A percentile compares a stretch with the other conserved stretches of the same genome.
phyloP scores from a whole-genome alignment of 768 basidiomycete genomes.

The Xanthoconium stramineum region DNA sequence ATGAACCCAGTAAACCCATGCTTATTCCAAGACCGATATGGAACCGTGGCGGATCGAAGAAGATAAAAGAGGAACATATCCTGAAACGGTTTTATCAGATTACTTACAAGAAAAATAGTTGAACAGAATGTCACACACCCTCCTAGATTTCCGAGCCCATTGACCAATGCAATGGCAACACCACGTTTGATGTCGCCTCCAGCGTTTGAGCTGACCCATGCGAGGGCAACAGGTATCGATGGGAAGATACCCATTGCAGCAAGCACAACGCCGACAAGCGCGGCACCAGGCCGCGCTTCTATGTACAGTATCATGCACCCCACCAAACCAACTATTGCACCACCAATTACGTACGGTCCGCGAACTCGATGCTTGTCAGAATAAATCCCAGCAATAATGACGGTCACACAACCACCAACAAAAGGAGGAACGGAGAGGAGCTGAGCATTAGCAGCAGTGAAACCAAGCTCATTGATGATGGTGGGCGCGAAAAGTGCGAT shows the following conservation, averaged over 20 bases:
- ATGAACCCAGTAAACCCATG: slow-evolving; percentile 25
- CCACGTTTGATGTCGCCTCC: slow-evolving; percentile 53
- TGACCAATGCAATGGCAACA: slow-evolving; percentile 48
- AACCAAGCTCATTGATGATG: slow-evolving; percentile 48
- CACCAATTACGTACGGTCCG: slow-evolving; percentile 47
- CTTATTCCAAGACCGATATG: slow-evolving; percentile 31
- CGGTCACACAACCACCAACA: slow-evolving; percentile 38
- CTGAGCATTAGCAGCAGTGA: slow-evolving; percentile 45
- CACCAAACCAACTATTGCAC: slow-evolving; percentile 38
- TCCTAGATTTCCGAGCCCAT: slow-evolving; percentile 54
- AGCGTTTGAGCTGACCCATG: slow-evolving; percentile 53
- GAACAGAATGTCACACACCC: slow-evolving; percentile 35
- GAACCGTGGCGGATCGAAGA: slow-evolving; percentile 36
- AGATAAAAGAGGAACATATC: slow-evolving; percentile 40
- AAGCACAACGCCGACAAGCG: slow-evolving; percentile 46
- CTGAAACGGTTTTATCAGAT: slow-evolving; percentile 17
- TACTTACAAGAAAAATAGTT: background rate
- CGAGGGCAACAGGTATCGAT: slow-evolving; percentile 39
- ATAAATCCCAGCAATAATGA: slow-evolving; percentile 35
- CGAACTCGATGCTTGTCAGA: slow-evolving; percentile 41
- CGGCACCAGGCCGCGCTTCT: slow-evolving; percentile 8
- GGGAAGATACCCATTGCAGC: slow-evolving; percentile 50
- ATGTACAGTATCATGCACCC: slow-evolving; percentile 49
- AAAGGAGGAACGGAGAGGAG: slow-evolving; percentile 47
- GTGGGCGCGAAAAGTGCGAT: slow-evolving; percentile 48